These are phyloP conservation scores for Umbelopsis sp. DNA, from an alignment of 192 early-diverging fungal species.

Conservation along the genomic window DNA sequence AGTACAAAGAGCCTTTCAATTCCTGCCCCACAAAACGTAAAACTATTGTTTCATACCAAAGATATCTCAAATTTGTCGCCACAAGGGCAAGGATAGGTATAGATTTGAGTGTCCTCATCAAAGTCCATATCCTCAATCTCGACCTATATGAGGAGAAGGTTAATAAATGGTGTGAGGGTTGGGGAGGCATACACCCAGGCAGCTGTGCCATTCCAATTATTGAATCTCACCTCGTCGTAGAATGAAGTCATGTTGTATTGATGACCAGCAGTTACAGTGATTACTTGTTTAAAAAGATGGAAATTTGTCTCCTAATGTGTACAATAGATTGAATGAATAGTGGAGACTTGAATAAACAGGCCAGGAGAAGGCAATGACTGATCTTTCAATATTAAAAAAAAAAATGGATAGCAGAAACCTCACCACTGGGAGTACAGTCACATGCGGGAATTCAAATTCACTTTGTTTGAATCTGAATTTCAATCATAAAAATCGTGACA, in stretches of 20 bases:
- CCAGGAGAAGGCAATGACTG: no score
- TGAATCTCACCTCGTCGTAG: constrained; percentile 66
- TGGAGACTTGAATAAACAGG: no score
- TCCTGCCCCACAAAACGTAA: not conserved
- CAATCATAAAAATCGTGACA: not conserved
- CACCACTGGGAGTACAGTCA: no score
- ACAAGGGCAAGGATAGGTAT: constrained; percentile 95
- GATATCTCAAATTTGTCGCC: constrained; percentile 94
- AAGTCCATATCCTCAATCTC: constrained; percentile 89
- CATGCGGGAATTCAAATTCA: no score
- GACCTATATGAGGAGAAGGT: constrained; percentile 7
- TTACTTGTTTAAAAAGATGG: not conserved
- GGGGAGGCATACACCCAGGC: no score
- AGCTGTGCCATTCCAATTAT: not conserved
- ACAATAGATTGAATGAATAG: no score
- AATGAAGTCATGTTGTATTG: constrained; percentile 42
- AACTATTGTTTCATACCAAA: constrained; percentile 52
- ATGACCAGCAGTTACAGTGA: not conserved
- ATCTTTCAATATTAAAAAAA: no score
- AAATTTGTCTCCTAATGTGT: no score
- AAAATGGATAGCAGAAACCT: no score
- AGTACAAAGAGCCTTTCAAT: not conserved
- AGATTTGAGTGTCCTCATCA: constrained; percentile 79
- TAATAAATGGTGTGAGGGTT: not conserved
- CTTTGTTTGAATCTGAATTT: not conserved